A percentile compares a stretch with the other conserved stretches of the same genome.
These are phyloP conservation scores for Aspergillus sp. DNA, from an alignment of 2,329 filamentous ascomycete species.

Conservation along the genomic window DNA sequence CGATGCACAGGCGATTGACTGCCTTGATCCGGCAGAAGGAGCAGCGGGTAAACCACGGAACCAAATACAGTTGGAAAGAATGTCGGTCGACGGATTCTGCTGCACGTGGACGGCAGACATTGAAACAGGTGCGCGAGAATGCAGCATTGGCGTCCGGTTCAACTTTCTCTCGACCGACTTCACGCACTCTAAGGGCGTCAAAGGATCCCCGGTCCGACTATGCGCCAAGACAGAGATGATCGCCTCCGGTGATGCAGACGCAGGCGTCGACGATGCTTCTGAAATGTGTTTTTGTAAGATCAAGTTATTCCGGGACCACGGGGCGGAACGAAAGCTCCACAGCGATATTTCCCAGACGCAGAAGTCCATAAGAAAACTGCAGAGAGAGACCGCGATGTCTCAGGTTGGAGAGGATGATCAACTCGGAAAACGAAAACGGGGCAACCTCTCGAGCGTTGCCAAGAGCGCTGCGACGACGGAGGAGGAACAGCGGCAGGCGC, in stretches of 20 bases:
- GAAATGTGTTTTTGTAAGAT: neutral
- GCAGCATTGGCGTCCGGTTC: slow-evolving; percentile 86
- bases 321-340: neutral
- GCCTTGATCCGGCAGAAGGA: neutral
- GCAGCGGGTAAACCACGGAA: neutral
- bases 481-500: neutral
- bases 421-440: neutral
- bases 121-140: slow-evolving; percentile 66
- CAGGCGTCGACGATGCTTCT: neutral
- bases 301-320: neutral
- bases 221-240: slow-evolving; percentile 4
- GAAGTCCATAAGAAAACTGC: neutral
- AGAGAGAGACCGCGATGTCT: neutral
- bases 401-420: neutral
- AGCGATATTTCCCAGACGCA: neutral
- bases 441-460: neutral
- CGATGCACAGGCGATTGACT: neutral
- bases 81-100: slow-evolving; percentile 57
- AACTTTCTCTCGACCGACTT: slow-evolving; percentile 99
- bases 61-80: neutral
- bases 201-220: slow-evolving; percentile 48
- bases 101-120: slow-evolving; percentile 80
- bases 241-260: neutral
- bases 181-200: slow-evolving; percentile 97
- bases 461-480: neutral